phyloP scores from a whole-genome alignment of 331 rosid genomes.

The Pyrus hybrid region DNA sequence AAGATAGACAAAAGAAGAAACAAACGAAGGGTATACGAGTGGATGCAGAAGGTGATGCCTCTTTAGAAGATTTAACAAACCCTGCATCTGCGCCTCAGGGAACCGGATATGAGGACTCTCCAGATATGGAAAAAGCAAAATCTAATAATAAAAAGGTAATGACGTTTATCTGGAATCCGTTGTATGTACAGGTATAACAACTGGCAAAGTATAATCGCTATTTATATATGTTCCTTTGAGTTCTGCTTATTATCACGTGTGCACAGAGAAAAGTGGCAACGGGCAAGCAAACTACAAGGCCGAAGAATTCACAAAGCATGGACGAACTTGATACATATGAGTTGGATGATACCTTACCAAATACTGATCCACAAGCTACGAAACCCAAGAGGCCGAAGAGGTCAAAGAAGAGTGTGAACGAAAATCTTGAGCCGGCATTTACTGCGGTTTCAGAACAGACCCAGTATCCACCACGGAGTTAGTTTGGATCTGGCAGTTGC shows the following conservation, averaged over 20 bases:
- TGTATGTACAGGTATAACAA: background rate
- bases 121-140: slow-evolving; percentile 58
- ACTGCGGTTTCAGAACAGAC: slow-evolving; percentile 34
- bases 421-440: slow-evolving; percentile 43
- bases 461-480: slow-evolving; percentile 24
- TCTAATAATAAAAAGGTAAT: slow-evolving; percentile 71
- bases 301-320: slow-evolving; percentile 38
- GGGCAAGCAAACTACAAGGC: slow-evolving; percentile 33
- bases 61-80: slow-evolving; percentile 62
- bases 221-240: background rate
- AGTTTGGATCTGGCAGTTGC: slow-evolving; percentile 14
- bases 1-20: slow-evolving; percentile 80
- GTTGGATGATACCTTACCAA: slow-evolving; percentile 26
- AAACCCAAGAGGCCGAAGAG: slow-evolving; percentile 71
- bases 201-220: background rate
- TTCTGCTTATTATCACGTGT: slow-evolving; percentile 13
- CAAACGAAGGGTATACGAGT: slow-evolving; percentile 64
- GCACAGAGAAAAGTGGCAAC: slow-evolving; percentile 60
- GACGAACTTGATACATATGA: slow-evolving; percentile 34
- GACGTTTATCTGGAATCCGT: background rate
- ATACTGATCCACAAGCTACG: slow-evolving; percentile 32
- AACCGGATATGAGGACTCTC: slow-evolving; percentile 39
- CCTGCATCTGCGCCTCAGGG: slow-evolving; percentile 30
- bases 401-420: slow-evolving; percentile 55
- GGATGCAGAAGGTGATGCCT: slow-evolving; percentile 90